Evolutionary conservation across 2,329 filamentous ascomycete genomes (phyloP), one percentile per base, ranked within the genome.

Genomic region (Fusarium torreyae): DNA sequence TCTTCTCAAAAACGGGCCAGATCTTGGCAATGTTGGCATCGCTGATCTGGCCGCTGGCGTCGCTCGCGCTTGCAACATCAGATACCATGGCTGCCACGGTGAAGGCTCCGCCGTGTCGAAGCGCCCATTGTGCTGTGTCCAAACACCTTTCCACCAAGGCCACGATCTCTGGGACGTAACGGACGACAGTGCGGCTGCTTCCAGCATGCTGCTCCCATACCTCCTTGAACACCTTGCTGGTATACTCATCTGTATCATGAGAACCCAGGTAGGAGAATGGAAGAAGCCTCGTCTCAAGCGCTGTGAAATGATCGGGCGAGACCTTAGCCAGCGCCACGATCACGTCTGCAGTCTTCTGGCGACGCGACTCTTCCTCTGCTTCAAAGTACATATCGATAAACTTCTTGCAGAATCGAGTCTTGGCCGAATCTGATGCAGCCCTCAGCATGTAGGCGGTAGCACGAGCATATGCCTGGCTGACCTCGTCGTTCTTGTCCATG

Each of bases 161-260:
- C 6, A 92, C 85, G 70, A 98, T 97, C 79, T 99, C 96, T 38
- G 86, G 86, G 8, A 97, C 86, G 76, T 97, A 97, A 2, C 97
- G 87, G 46, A 92, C 87, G 7, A 97, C 93, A 0, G 93, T 91
- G 31, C 94, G 89, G 33, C 87, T 89, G 44, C 94, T 94, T 50
- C 94, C 95, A 1, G 97, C 94, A 75, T 97, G 94, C 72, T 97
- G 93, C 49, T 88, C 87, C 96, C 96, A 99, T 0, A 94, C 93
- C 58, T 94, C 92, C 38, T 89, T 85, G 75, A 97, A 97, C n/a
- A 90, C 87, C 69, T 93, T 91, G 57, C 88, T 87, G 5, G 95
- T 92, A 70, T 94, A 91, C 52, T 92, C 90, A 73, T 97, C 91
- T 1, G 88, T 89, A 76, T 99, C 96, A 74, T 97, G 92, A 74